A percentile compares a stretch with the other conserved stretches of the same genome.
Conservation (phyloP, 306 rosid genomes). For the Parietaria judaica region DNA sequence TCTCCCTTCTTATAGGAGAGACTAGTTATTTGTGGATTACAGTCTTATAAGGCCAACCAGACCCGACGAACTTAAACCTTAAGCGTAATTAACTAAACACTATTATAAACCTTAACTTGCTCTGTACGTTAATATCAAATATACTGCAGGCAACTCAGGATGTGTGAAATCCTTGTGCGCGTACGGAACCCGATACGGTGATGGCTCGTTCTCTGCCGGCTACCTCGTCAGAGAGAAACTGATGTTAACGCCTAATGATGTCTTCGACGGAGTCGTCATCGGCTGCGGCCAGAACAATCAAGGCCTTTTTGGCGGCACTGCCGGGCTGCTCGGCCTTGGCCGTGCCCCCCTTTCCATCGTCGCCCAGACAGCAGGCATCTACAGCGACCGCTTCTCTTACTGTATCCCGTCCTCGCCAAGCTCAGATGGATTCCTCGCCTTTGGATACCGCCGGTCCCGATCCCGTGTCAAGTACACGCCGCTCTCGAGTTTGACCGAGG, state of each 20-base stretch:
- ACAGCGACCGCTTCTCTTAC: slow-evolving; percentile 47
- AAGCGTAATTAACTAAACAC: no score
- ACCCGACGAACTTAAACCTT: neutral
- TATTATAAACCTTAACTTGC: no score
- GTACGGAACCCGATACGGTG: slow-evolving; percentile 45
- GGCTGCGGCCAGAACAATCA: slow-evolving; percentile 74
- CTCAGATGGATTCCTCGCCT: slow-evolving; percentile 39
- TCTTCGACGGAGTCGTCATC: slow-evolving; percentile 30
- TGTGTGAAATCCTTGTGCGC: slow-evolving; percentile 42
- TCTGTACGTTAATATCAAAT: no score
- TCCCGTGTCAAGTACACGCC: slow-evolving; percentile 41
- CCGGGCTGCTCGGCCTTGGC: slow-evolving; percentile 73
- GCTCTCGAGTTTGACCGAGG: slow-evolving; percentile 13
- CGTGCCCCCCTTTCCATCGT: slow-evolving; percentile 49
- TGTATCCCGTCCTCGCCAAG: slow-evolving; percentile 55
- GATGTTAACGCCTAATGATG: slow-evolving; percentile 20
- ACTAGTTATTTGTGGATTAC: no score
- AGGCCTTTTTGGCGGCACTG: slow-evolving; percentile 46
- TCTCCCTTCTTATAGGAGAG: no score
- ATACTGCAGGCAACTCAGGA: slow-evolving; percentile 24
- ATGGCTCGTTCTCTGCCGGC: slow-evolving; percentile 51
- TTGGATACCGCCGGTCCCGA: slow-evolving; percentile 13
- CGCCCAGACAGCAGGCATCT: slow-evolving; percentile 44
- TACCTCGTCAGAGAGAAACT: slow-evolving; percentile 42
- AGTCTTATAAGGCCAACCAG: no score